Percentiles rank a stretch among this genome's conserved stretches.
Evolutionary conservation across 768 basidiomycete species (phyloP).

Genomic region (Glaciozyma martinii): DNA sequence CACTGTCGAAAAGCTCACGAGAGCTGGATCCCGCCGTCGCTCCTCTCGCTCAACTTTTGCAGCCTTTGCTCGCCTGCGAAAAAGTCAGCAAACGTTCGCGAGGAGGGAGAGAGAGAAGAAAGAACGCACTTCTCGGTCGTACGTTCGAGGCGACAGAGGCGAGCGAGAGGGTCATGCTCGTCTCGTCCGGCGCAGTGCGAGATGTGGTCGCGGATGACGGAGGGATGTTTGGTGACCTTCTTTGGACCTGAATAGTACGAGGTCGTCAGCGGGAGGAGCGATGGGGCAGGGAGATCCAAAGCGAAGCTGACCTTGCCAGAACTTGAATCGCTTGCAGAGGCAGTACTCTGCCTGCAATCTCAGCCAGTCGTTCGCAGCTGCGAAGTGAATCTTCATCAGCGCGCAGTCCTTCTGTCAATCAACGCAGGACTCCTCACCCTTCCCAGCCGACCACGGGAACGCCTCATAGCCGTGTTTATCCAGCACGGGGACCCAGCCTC

Average conservation of each 20-base stretch:
- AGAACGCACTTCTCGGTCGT: neutral
- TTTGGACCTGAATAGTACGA: neutral
- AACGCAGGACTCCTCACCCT: neutral
- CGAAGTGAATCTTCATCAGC: neutral
- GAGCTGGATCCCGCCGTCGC: no score
- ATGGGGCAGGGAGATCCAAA: no score
- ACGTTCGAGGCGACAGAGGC: neutral
- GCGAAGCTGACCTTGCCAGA: neutral
- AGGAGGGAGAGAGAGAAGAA: neutral
- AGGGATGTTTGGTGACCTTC: neutral
- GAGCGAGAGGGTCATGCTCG: neutral
- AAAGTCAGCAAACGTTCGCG: neutral
- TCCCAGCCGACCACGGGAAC: neutral
- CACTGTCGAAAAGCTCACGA: no score
- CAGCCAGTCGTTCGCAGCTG: conserved; percentile 2
- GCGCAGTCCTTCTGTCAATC: neutral
- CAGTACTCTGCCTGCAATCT: neutral
- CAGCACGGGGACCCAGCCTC: neutral
- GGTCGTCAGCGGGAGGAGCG: neutral
- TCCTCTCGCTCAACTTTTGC: neutral
- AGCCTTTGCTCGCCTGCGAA: neutral
- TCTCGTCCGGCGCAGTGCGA: neutral
- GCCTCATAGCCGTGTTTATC: neutral
- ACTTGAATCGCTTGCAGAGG: neutral
- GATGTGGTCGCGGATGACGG: neutral